Evolutionary conservation across 139 green algal genomes (phyloP).

Genomic region (Closterium sp.): DNA sequence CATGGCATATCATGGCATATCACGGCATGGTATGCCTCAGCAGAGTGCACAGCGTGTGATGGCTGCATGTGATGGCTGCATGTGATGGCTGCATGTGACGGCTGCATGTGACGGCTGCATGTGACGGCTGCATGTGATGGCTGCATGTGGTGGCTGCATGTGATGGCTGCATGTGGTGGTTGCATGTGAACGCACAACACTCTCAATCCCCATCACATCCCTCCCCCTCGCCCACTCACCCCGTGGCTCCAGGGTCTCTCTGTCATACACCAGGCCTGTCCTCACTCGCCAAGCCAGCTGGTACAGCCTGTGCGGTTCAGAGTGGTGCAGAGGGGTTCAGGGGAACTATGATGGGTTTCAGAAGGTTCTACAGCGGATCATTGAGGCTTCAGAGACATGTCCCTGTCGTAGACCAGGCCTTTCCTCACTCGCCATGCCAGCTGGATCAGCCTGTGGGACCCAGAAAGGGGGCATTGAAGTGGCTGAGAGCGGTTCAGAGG

Average conservation of each 20-base stretch:
- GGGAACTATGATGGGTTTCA: not conserved
- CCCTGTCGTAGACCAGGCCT: not conserved
- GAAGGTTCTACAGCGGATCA: not conserved
- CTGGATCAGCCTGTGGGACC: not conserved
- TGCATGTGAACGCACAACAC: no score
- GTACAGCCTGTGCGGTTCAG: not conserved
- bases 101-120: no score
- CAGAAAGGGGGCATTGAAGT: no score
- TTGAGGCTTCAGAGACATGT: not conserved
- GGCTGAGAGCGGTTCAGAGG: no score
- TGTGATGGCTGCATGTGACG: no score
- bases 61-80: no score
- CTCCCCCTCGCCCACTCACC: not conserved
- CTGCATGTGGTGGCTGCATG: no score
- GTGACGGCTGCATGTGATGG: no score
- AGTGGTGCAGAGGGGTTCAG: not conserved
- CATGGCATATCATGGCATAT: no score
- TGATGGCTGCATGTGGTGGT: no score
- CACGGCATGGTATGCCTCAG: not conserved
- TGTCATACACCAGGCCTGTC: not conserved
- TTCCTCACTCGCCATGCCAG: not conserved
- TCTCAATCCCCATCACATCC: no score
- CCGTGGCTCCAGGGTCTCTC: not conserved
- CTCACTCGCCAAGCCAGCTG: not conserved
- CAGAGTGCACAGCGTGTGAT: no score